Evolutionary conservation across 2,329 filamentous ascomycete species (phyloP).

Genomic region (Beauveria rudraprayagi): DNA sequence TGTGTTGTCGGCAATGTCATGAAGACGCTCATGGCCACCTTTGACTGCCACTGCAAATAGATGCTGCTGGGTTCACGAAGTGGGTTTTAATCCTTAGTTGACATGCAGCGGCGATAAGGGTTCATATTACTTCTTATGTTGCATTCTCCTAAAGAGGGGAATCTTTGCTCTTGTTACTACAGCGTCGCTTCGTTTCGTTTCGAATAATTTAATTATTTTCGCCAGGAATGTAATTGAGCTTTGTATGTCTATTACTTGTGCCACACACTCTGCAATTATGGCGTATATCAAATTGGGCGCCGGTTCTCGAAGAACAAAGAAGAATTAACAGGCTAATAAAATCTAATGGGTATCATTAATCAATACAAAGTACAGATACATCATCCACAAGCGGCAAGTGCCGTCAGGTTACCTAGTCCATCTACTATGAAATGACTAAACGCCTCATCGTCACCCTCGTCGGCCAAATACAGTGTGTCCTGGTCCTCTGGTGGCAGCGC

Average conservation of each 20-base stretch:
- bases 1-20: slow-evolving; percentile 26
- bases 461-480: slow-evolving; percentile 28
- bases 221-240: not conserved
- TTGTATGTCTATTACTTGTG: not conserved
- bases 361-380: not conserved
- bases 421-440: slow-evolving; percentile 38
- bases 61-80: not conserved
- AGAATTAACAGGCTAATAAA: not conserved
- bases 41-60: slow-evolving; percentile 27
- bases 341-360: not conserved
- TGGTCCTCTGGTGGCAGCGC: slow-evolving; percentile 29
- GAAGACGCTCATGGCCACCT: slow-evolving; percentile 21
- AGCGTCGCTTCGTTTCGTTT: slow-evolving; percentile 1
- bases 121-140: not conserved
- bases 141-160: not conserved
- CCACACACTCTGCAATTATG: too few relatives aligned
- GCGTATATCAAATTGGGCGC: not conserved
- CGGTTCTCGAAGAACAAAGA: not conserved
- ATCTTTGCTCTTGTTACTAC: not conserved
- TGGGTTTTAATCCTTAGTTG: not conserved
- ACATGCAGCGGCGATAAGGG: not conserved
- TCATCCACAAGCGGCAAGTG: slow-evolving; percentile 21
- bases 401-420: slow-evolving; percentile 27
- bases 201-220: not conserved
- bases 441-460: slow-evolving; percentile 33